phyloP scores from a whole-genome alignment of 371 early-diverging fungal species.

The Rhizopus sp. region DNA sequence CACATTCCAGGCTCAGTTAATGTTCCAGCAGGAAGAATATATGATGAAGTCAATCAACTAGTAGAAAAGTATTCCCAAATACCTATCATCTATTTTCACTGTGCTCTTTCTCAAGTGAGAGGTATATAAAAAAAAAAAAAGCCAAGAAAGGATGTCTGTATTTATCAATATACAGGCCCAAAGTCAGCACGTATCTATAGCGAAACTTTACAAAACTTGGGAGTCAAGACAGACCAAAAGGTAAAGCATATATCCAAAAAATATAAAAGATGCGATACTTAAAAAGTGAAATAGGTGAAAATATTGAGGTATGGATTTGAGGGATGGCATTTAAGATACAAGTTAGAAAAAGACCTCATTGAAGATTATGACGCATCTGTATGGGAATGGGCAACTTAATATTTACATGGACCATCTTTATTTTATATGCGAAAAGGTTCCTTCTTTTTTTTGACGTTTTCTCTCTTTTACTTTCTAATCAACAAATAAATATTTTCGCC shows the following conservation, averaged over 20 bases:
- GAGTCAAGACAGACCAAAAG: constrained; percentile 28
- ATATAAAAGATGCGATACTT: constrained; percentile 16
- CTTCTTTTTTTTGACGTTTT: neutral
- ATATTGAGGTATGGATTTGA: constrained; percentile 75
- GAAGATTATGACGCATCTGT: constrained; percentile 63
- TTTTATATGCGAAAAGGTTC: neutral
- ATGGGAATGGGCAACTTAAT: constrained; percentile 44
- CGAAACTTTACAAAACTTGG: constrained; percentile 50
- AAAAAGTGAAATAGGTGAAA: constrained; percentile 48
- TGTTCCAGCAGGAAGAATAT: constrained; percentile 68
- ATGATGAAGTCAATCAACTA: constrained; percentile 47
- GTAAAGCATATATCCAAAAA: constrained; percentile 9
- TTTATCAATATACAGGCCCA: constrained; percentile 53
- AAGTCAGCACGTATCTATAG: constrained; percentile 78
- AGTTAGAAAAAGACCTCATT: constrained; percentile 55
- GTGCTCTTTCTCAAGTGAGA: constrained; percentile 82
- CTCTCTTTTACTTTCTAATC: constrained; percentile 74
- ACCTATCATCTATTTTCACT: constrained; percentile 79
- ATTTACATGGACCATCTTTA: neutral
- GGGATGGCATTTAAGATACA: constrained; percentile 66
- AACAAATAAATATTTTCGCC: constrained; percentile 89
- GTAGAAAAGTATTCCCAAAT: constrained; percentile 58
- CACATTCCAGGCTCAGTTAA: constrained; percentile 80
- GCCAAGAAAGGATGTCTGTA: too few species aligned
- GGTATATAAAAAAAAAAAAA: too few species aligned